These are phyloP conservation scores for Apiotrichum gracile DNA, from an alignment of 1,284 basidiomycete genomes.

Conservation along the genomic window DNA sequence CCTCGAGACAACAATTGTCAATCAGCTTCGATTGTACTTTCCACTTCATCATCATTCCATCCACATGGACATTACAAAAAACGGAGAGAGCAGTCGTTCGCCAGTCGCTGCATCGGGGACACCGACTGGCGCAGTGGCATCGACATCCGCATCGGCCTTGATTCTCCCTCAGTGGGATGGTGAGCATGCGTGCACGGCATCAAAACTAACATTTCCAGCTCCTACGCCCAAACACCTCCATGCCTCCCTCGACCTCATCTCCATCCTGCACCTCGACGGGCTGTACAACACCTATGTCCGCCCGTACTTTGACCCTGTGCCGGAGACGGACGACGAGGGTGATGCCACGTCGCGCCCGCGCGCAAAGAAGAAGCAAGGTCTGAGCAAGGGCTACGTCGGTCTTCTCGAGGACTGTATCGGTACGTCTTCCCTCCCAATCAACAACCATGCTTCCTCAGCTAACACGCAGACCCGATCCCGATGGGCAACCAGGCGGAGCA, in stretches of 20 bases:
- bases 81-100: constrained; percentile 31
- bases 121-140: neutral
- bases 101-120: neutral
- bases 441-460: neutral
- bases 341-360: constrained; percentile 7
- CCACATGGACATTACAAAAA: constrained; percentile 30
- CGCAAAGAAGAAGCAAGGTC: constrained; percentile 12
- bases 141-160: constrained; percentile 4
- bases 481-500: constrained; percentile 23
- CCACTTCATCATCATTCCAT: neutral
- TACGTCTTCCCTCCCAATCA: no score
- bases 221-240: constrained; percentile 32
- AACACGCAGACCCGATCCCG: constrained; percentile 29
- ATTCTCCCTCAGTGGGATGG: constrained; percentile 36
- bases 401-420: constrained; percentile 42
- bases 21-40: neutral
- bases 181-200: constrained; percentile 11
- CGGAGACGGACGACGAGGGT: constrained; percentile 20
- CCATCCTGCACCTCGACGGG: constrained; percentile 34
- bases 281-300: constrained; percentile 40
- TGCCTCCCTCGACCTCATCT: constrained; percentile 37
- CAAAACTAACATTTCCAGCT: constrained; percentile 12
- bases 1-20: neutral
- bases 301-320: constrained; percentile 28
- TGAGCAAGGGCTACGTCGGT: constrained; percentile 39